phyloP scores from a whole-genome alignment of 345 rosid species.

The Eucalyptus marginata region DNA sequence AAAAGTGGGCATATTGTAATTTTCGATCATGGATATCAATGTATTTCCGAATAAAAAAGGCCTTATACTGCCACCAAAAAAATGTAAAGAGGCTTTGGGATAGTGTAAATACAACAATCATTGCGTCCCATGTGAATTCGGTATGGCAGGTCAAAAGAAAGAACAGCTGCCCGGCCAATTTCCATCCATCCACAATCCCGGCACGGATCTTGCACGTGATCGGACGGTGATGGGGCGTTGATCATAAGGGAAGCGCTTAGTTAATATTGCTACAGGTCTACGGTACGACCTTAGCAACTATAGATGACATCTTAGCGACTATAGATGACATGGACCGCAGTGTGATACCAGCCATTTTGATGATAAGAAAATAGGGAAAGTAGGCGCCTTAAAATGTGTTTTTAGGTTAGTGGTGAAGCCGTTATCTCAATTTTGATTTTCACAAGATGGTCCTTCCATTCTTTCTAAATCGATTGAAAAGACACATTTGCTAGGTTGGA shows the following conservation, averaged over 20 bases:
- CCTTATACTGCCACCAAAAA: background rate
- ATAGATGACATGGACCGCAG: background rate
- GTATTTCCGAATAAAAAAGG: background rate
- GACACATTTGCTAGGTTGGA: background rate
- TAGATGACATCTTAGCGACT: too few species aligned
- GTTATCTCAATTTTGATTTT: background rate
- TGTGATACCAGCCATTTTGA: background rate
- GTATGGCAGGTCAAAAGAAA: background rate
- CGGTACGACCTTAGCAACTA: background rate
- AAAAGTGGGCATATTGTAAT: background rate
- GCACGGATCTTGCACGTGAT: background rate
- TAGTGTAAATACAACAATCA: background rate
- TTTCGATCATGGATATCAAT: too few species aligned
- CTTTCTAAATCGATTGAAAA: background rate
- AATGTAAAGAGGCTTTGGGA: too few species aligned
- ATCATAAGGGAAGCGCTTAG: background rate
- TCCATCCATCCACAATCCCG: background rate
- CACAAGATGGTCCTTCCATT: background rate
- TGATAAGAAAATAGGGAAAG: background rate
- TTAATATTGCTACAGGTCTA: background rate
- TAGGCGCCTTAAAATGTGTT: background rate
- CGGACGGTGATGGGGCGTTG: background rate
- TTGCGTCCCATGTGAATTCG: background rate
- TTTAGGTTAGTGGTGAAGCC: background rate
- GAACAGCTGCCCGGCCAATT: background rate